Conservation (phyloP, 495 filamentous ascomycete genomes). For the Penicillium macrosclerotiorum region DNA sequence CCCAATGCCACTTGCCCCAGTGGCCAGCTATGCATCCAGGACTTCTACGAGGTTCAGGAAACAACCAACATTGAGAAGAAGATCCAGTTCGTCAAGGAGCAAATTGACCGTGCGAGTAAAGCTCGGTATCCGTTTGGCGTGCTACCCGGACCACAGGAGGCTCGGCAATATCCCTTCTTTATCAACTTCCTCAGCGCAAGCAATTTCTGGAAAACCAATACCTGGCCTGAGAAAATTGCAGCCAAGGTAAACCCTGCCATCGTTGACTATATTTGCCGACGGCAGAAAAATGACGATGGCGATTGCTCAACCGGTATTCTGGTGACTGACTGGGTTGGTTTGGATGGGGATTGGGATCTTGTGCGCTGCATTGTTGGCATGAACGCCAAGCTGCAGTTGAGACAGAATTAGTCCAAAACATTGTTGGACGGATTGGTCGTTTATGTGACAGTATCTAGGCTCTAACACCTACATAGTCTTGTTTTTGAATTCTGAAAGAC, state of each 20-base stretch:
- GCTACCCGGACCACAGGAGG: constrained; percentile 29
- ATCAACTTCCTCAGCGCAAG: constrained; percentile 88
- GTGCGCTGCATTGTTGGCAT: constrained; percentile 85
- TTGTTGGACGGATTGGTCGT: too few relatives aligned
- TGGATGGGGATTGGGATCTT: constrained; percentile 90
- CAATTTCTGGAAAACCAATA: constrained; percentile 88
- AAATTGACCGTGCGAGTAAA: constrained; percentile 68
- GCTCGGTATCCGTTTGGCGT: constrained; percentile 43
- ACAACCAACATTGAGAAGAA: constrained; percentile 76
- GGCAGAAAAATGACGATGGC: constrained; percentile 57
- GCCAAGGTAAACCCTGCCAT: constrained; percentile 88
- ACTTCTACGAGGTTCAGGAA: constrained; percentile 88
- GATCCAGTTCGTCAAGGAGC: constrained; percentile 66
- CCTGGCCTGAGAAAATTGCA: constrained; percentile 95
- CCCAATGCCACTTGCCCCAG: constrained; percentile 68
- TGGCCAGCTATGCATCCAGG: constrained; percentile 82
- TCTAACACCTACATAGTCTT: neutral
- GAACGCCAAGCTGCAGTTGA: constrained; percentile 73
- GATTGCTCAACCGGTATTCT: constrained; percentile 89
- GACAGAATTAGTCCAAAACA: constrained; percentile 26
- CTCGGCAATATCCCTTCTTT: constrained; percentile 63
- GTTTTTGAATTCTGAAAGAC: neutral
- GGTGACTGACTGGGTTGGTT: constrained; percentile 90
- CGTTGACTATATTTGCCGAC: constrained; percentile 71
- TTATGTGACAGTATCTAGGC: too few relatives aligned